Evolutionary conservation across 306 rosid species (phyloP), one percentile per base, ranked within the genome.

Genomic region (Gleditsia sinensis): DNA sequence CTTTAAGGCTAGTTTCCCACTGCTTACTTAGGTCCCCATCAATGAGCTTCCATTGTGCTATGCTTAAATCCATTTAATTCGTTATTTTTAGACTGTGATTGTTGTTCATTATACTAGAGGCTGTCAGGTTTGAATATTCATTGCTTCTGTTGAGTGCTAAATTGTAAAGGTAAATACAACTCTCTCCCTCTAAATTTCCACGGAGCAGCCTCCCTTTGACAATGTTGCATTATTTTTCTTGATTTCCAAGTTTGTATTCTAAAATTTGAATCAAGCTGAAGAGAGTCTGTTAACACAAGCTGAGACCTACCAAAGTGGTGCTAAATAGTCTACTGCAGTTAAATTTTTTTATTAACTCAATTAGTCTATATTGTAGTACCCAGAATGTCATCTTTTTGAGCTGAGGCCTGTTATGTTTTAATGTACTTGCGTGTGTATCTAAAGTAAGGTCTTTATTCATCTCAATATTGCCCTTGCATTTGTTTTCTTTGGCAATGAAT

Each of bases 131-230:
- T 71, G 65, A 65, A 48, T 55, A 53, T 66, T 72, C 54, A 39
- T 66, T 74, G 17, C 71, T 76, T 27, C 24, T 77, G 63, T 77
- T 72, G 62, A 43, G 75, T 48, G 51, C 66, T 70, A 36, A 75
- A 70, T 55, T 39, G 65, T 9, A 25, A 60, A 60, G 59, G 60
- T 51, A 48, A 45, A 76, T 75, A 34, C 62, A 55, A 55, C 56
- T 56, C 21, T 8, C 16, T 11, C 8, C 42, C 71, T 36, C 32
- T 17, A n/a, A 53, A 72, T 57, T 49, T 58, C 25, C 58, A 1
- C 33, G 36, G 43, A 67, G 28, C 43, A 8, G 63, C 43, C 74
- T 19, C 69, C 59, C 30, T 6, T n/a, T 13, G 3, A 37, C 53
- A 67, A 45, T 58, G 57, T 62, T 30, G 66, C 7, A 23, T 20